Evolutionary conservation across 2,329 filamentous ascomycete genomes (phyloP).

Genomic region (Calonectria pseudoreteaudii): DNA sequence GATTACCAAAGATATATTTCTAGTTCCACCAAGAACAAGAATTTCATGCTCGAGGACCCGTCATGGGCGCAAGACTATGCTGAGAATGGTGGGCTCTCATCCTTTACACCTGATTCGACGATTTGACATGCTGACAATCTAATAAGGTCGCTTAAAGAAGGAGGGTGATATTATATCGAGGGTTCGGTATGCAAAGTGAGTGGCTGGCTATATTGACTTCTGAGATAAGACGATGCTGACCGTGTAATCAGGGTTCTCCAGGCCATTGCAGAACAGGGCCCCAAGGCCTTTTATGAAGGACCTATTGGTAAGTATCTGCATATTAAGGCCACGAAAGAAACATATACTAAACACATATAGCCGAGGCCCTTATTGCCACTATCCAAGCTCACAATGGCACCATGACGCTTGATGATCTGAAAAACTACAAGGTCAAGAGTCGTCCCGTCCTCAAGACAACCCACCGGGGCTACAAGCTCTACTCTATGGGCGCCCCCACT

Average conservation of each 20-base stretch:
- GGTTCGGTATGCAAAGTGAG: slow-evolving; percentile 75
- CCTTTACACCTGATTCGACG: background rate
- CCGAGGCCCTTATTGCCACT: slow-evolving; percentile 77
- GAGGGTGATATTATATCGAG: slow-evolving; percentile 84
- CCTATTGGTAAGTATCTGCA: slow-evolving; percentile 61
- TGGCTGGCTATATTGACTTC: background rate
- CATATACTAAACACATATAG: slow-evolving; percentile 53
- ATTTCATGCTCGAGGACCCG: slow-evolving; percentile 81
- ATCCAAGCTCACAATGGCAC: slow-evolving; percentile 80
- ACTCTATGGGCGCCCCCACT: slow-evolving; percentile 78
- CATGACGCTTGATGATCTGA: slow-evolving; percentile 84
- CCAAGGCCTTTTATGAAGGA: slow-evolving; percentile 80
- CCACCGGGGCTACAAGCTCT: slow-evolving; percentile 79
- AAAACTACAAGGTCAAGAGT: slow-evolving; percentile 76
- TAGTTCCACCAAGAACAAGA: slow-evolving; percentile 51
- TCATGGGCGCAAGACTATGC: slow-evolving; percentile 92
- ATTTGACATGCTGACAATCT: slow-evolving; percentile 11
- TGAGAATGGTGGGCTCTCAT: slow-evolving; percentile 68
- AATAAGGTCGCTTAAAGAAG: slow-evolving; percentile 69
- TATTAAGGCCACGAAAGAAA: background rate
- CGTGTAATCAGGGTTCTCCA: slow-evolving; percentile 69
- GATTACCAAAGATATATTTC: slow-evolving; percentile 83
- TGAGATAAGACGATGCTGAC: slow-evolving; percentile 13
- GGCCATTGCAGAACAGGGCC: slow-evolving; percentile 78
- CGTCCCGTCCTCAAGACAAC: slow-evolving; percentile 73